phyloP scores from a whole-genome alignment of 129 eudicot genomes.

The Cynara cardunculus region DNA sequence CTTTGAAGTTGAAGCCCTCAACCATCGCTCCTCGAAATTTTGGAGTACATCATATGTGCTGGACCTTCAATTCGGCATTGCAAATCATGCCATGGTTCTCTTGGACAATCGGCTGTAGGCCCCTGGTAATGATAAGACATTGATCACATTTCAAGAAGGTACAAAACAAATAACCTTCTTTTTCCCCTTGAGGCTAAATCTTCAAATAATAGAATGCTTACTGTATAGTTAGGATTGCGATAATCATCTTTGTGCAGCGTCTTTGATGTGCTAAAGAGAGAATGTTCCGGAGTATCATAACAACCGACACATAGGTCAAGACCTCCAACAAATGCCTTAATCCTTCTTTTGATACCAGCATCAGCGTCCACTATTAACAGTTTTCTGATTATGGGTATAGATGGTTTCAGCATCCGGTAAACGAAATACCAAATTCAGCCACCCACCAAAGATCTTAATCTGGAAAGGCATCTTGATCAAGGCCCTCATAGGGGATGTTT shows the following conservation, averaged over 20 bases:
- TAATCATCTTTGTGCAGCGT: slow-evolving; percentile 67
- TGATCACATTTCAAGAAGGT: background rate
- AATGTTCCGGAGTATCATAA: slow-evolving; percentile 68
- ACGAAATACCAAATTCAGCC: background rate
- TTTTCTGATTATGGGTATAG: slow-evolving; percentile 73
- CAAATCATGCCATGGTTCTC: slow-evolving; percentile 96
- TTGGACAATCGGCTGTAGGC: slow-evolving; percentile 57
- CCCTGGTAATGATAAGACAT: slow-evolving; percentile 34
- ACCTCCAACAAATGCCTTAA: slow-evolving; percentile 75
- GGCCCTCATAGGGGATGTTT: too few species aligned
- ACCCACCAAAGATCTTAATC: background rate
- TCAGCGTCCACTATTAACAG: slow-evolving; percentile 72
- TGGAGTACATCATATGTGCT: slow-evolving; percentile 72
- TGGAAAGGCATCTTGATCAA: background rate
- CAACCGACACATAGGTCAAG: slow-evolving; percentile 72
- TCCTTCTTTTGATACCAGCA: slow-evolving; percentile 55
- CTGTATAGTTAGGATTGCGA: slow-evolving; percentile 62
- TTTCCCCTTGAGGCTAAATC: background rate
- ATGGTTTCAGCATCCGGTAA: slow-evolving; percentile 63
- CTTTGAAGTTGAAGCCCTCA: slow-evolving; percentile 65
- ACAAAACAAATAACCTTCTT: background rate
- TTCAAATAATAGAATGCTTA: slow-evolving; percentile 18
- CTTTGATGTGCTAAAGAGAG: slow-evolving; percentile 48
- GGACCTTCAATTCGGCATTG: slow-evolving; percentile 79
- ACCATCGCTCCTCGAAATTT: slow-evolving; percentile 84